A percentile compares a stretch with the other conserved stretches of the same genome.
phyloP scores from a whole-genome alignment of 148 eudicot genomes.

The Rhododendron simsii region DNA sequence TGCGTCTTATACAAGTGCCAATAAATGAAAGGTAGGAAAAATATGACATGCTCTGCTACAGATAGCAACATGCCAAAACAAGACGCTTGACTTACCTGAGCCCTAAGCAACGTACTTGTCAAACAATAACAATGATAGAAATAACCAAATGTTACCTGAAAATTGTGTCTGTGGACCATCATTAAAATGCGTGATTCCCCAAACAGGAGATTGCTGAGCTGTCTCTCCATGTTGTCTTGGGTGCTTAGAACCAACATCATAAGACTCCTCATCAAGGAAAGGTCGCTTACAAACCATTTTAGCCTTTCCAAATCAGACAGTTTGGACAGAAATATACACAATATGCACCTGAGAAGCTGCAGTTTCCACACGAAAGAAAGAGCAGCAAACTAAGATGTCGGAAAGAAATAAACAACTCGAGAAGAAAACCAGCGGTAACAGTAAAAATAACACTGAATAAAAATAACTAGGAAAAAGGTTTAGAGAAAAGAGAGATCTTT shows the following conservation, averaged over 20 bases:
- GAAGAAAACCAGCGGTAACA: not conserved
- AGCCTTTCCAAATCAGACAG: not conserved
- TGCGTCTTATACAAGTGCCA: not conserved
- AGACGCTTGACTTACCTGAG: not conserved
- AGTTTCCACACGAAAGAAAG: slow-evolving; percentile 1
- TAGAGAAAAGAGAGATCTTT: not conserved
- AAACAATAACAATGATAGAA: not conserved
- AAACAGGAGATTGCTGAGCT: slow-evolving; percentile 7
- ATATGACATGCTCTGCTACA: not conserved
- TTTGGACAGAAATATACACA: not conserved
- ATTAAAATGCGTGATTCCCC: not conserved
- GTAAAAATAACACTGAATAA: not conserved
- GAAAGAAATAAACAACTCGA: not conserved
- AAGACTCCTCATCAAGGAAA: slow-evolving; percentile 11
- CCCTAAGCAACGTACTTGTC: not conserved
- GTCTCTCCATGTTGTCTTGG: slow-evolving; percentile 14
- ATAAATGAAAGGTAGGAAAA: not conserved
- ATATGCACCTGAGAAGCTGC: not conserved
- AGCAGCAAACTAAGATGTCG: not conserved
- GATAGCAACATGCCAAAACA: not conserved
- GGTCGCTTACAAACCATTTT: slow-evolving; percentile 20
- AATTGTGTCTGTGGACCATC: not conserved
- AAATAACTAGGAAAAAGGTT: not conserved
- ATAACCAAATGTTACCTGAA: slow-evolving; percentile 10
- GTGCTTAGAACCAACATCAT: slow-evolving; percentile 11